Percentiles rank a stretch among this genome's conserved stretches.
These are phyloP conservation scores for Paecilomyces niveus DNA, from an alignment of 2,329 filamentous ascomycete genomes.

Conservation along the genomic window DNA sequence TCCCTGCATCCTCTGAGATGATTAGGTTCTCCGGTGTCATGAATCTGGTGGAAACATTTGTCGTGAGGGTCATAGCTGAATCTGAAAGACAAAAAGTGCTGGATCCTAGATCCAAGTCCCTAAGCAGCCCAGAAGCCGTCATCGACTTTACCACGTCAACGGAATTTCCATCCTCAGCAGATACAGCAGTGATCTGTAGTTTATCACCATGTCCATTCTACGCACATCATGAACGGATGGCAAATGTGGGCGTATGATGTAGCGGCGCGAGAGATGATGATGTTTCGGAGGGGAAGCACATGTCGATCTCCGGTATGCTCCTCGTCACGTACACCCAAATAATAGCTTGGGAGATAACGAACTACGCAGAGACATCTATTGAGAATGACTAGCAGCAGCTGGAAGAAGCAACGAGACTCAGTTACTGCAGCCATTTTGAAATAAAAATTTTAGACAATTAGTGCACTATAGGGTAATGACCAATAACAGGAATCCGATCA, in stretches of 20 bases:
- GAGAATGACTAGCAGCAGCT: too few species aligned
- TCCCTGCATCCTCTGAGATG: not conserved
- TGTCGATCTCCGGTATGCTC: too few species aligned
- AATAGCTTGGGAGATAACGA: too few species aligned
- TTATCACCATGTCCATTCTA: not conserved
- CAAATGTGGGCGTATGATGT: not conserved
- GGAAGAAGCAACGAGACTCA: too few species aligned
- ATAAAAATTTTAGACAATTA: too few species aligned
- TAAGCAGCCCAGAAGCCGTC: not conserved
- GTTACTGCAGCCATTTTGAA: too few species aligned
- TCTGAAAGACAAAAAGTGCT: not conserved
- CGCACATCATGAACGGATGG: not conserved
- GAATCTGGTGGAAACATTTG: not conserved
- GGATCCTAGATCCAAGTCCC: not conserved
- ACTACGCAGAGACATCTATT: too few species aligned
- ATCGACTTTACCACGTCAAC: not conserved
- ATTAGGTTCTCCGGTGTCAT: not conserved
- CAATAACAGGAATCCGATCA: too few species aligned
- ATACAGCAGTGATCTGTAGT: not conserved
- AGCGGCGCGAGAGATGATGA: not conserved
- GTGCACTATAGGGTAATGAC: too few species aligned
- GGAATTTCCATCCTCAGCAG: not conserved
- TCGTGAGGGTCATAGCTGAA: not conserved
- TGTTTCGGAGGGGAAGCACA: too few species aligned
- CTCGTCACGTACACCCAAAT: too few species aligned